phyloP scores from a whole-genome alignment of 495 filamentous ascomycete species.

The Neurospora sp. region DNA sequence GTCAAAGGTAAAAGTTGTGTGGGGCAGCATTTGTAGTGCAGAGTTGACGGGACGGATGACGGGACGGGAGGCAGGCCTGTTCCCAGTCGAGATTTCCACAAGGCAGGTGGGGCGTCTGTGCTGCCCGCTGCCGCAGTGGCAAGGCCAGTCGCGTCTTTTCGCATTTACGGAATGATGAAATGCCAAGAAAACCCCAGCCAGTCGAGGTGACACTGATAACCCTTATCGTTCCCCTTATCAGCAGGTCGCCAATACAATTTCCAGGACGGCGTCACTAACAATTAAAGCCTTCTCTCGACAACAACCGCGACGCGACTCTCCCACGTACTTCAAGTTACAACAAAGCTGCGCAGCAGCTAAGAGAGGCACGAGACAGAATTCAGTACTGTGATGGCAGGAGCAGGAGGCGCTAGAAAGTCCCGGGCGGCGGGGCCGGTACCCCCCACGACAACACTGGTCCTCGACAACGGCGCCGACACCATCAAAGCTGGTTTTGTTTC shows the following conservation, averaged over 20 bases:
- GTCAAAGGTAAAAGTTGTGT: background rate
- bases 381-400: constrained; percentile 26
- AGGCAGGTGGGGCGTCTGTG: background rate
- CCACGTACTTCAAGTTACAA: background rate
- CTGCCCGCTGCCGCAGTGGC: background rate
- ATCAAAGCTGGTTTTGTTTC: constrained; percentile 83
- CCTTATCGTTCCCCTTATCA: background rate
- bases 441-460: constrained; percentile 63
- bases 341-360: background rate
- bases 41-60: background rate
- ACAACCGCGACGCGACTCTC: background rate
- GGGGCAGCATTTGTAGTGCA: background rate
- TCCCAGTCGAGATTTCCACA: background rate
- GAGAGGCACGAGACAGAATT: background rate
- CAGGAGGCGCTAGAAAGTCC: constrained; percentile 23
- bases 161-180: background rate
- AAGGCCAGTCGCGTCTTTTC: background rate
- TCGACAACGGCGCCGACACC: constrained; percentile 91
- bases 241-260: background rate
- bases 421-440: constrained; percentile 30
- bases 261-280: background rate
- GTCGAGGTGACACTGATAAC: background rate
- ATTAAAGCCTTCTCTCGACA: background rate
- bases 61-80: background rate
- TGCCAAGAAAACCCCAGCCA: background rate